These are phyloP conservation scores for Pythium diclinum DNA, from an alignment of 352 stramenopile species.

Conservation along the genomic window DNA sequence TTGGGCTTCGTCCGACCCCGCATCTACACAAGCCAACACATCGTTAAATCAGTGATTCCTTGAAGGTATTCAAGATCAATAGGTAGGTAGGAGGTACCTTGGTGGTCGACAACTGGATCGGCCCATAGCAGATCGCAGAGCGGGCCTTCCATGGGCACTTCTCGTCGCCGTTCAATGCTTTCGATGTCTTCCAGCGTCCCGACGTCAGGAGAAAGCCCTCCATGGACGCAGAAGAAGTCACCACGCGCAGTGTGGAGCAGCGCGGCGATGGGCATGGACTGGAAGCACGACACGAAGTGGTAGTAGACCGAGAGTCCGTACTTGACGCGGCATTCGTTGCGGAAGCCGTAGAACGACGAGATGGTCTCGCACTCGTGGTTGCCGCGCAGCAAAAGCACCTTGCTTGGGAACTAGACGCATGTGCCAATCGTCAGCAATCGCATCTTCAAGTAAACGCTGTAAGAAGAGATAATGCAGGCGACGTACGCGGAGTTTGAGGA, in stretches of 20 bases:
- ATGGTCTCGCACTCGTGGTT: slow-evolving; percentile 87
- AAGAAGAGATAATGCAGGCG: not conserved
- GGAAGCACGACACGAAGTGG: slow-evolving; percentile 80
- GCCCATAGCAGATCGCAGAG: slow-evolving; percentile 78
- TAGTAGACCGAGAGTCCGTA: slow-evolving; percentile 81
- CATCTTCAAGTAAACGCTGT: too few species aligned
- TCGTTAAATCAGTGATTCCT: too few species aligned
- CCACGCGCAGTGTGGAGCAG: slow-evolving; percentile 45
- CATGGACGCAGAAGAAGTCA: slow-evolving; percentile 68
- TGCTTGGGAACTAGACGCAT: slow-evolving; percentile 40
- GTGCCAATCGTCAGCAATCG: not conserved
- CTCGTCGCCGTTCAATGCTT: slow-evolving; percentile 54
- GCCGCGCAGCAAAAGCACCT: slow-evolving; percentile 66
- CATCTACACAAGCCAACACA: slow-evolving; percentile 11
- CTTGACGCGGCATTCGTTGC: slow-evolving; percentile 74
- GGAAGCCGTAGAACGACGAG: slow-evolving; percentile 84
- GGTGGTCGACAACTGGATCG: slow-evolving; percentile 38
- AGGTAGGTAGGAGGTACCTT: slow-evolving; percentile 18
- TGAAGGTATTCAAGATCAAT: too few species aligned
- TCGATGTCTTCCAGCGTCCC: slow-evolving; percentile 51
- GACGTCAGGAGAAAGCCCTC: slow-evolving; percentile 60
- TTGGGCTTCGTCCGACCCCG: slow-evolving; percentile 5
- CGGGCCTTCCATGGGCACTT: slow-evolving; percentile 53
- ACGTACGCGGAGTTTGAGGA: slow-evolving; percentile 43
- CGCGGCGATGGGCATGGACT: slow-evolving; percentile 62